Evolutionary conservation across 352 stramenopile species (phyloP), one percentile per base, ranked within the genome.

Genomic region (Phytophthora melonis): DNA sequence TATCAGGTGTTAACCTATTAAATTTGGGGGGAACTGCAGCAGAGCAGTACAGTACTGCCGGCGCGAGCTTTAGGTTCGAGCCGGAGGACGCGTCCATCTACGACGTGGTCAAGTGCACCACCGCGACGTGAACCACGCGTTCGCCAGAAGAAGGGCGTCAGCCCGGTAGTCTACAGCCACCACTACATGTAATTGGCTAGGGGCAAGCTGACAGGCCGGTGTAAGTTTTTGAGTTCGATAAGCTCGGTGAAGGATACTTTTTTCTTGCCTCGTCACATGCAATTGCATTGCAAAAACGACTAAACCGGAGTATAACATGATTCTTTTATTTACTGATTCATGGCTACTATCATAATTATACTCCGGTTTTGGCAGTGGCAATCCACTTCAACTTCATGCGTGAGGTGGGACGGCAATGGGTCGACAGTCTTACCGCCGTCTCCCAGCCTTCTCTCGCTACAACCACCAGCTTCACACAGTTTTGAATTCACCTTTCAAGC

Each of bases 71-170:
- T 2, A 25, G n/a, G n/a, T n/a, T n/a, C n/a, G n/a, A n/a, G 10
- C 75, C 80, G 2, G 75, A 91, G 0, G 78, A 92, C 21, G 88
- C 92, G 27, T 93, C 72, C 34, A 66, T 98, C 53, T 82, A 88
- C 25, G 93, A 98, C 74, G 82, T 97, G 68, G 66, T 98, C 68
- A 86, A 97, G 63, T 93, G 89, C 49, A 91, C 74, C 92, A 98
- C 74, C 80, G 93, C 61, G 85, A 97, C 55, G 89, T 97, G 57
- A 98, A 96, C 82, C 86, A 97, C 71, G 90, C 77, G 27, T 84
- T 93, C 55, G 83, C 81, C 13, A 80, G 47, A 68, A 77, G 27
- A 84, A 82, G 41, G 79, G 64, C 54, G 81, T 88, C 47, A 86
- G 71, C n/a, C 81, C 81, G 10, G 86, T 69, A 53, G 67, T 75